Percentiles rank a stretch among this genome's conserved stretches.
These are phyloP conservation scores for Dactylellina sp. DNA, from an alignment of 2,329 filamentous ascomycete genomes.

Conservation along the genomic window DNA sequence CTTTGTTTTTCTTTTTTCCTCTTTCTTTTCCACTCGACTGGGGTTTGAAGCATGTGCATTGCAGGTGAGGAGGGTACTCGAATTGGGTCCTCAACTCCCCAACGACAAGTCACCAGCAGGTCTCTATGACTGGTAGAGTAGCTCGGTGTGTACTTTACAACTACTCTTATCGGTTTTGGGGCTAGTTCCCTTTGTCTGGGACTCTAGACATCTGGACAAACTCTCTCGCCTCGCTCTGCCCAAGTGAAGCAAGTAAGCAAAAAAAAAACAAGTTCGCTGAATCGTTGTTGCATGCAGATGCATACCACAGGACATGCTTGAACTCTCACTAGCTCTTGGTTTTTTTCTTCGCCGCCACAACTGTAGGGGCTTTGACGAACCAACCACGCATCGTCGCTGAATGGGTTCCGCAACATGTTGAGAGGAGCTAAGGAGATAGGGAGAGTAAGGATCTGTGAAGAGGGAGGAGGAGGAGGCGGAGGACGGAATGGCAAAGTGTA, in stretches of 20 bases:
- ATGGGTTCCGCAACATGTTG: not conserved
- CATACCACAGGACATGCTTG: not conserved
- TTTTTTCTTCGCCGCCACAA: conserved; percentile 18
- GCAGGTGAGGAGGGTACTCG: not conserved
- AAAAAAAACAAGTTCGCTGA: conserved; percentile 7
- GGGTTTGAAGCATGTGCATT: conserved; percentile 22
- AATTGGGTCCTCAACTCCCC: no score
- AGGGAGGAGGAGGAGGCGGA: not conserved
- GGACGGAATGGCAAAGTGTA: conserved; percentile 7
- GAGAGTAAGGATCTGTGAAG: not conserved
- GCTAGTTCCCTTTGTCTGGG: conserved; percentile 2
- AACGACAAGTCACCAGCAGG: no score
- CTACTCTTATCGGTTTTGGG: no score
- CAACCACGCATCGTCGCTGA: conserved; percentile 25
- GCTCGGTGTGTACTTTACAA: no score
- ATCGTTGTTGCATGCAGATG: conserved; percentile 13
- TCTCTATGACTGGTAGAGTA: no score
- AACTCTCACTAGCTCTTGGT: not conserved
- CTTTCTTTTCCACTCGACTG: conserved; percentile 5
- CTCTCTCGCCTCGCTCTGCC: conserved; percentile 12
- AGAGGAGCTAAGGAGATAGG: not conserved
- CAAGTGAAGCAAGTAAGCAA: no score
- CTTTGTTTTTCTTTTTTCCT: not conserved
- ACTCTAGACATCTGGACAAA: no score
- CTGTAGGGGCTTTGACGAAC: not conserved